phyloP scores from a whole-genome alignment of 768 basidiomycete genomes.

The Lactifluus rugatus region DNA sequence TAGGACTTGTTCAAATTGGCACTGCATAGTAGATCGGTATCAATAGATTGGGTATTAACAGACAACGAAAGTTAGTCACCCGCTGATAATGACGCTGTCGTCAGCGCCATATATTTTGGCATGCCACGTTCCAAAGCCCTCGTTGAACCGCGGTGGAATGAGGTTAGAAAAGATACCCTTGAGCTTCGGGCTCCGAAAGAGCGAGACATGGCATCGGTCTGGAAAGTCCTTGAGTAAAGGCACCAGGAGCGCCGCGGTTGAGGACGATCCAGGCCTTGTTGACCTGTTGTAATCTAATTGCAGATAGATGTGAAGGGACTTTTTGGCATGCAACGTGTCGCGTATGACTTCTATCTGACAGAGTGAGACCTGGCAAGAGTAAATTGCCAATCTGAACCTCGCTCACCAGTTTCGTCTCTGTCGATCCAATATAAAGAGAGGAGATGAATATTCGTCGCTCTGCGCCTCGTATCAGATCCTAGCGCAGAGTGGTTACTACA shows the following conservation, averaged over 20 bases:
- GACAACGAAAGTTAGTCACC: conserved; percentile 46
- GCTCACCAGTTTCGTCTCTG: conserved; percentile 71
- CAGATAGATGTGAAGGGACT: conserved; percentile 55
- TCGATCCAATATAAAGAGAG: conserved; percentile 77
- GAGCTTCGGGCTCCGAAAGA: conserved; percentile 85
- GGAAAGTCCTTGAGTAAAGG: conserved; percentile 69
- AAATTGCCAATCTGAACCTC: background rate
- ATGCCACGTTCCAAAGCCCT: conserved; percentile 99
- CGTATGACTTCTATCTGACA: conserved; percentile 62
- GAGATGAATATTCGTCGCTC: conserved; percentile 78
- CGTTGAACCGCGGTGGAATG: conserved; percentile 89
- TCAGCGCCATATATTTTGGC: conserved; percentile 93
- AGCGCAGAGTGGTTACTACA: background rate
- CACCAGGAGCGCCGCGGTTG: conserved; percentile 57
- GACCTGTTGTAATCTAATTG: conserved; percentile 76
- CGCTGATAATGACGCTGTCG: conserved; percentile 85
- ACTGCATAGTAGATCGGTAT: conserved; percentile 34
- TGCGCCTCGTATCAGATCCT: conserved; percentile 77
- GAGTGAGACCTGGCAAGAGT: background rate
- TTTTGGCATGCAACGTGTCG: conserved; percentile 46
- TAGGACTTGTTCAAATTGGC: conserved; percentile 92
- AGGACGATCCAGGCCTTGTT: conserved; percentile 60
- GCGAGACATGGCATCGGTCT: conserved; percentile 58
- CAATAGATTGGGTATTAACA: background rate
- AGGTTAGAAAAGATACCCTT: conserved; percentile 61